A percentile compares a stretch with the other conserved stretches of the same genome.
Conservation (phyloP, 1,284 basidiomycete genomes). For the Tetrapyrgos nigripes region DNA sequence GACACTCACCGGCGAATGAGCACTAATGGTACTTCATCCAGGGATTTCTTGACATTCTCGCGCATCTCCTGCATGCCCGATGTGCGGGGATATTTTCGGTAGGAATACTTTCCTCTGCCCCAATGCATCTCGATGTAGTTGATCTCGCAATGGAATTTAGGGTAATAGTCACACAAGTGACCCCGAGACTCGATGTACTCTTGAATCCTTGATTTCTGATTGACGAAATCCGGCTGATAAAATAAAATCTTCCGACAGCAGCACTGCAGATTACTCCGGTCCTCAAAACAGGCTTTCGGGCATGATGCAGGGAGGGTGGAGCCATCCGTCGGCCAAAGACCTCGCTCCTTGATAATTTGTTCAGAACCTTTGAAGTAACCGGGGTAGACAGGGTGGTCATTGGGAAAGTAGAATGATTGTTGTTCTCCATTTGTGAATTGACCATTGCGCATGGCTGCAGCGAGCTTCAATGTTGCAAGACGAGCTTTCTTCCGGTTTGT, state of each 20-base stretch:
- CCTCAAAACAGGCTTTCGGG: conserved; percentile 12
- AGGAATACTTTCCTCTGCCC: conserved; percentile 29
- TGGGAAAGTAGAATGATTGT: conserved; percentile 35
- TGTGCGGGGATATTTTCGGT: conserved; percentile 18
- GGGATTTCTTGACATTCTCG: conserved; percentile 14
- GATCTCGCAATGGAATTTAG: conserved; percentile 34
- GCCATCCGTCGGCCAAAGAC: conserved; percentile 38
- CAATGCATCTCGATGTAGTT: conserved; percentile 34
- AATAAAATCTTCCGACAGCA: conserved; percentile 1
- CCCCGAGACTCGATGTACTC: conserved; percentile 19
- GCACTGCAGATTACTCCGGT: not conserved
- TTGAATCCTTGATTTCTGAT: conserved; percentile 21
- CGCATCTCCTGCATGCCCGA: conserved; percentile 18
- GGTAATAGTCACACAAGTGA: conserved; percentile 26
- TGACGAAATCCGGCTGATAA: not conserved
- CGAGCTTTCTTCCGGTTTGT: not conserved
- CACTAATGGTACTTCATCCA: conserved; percentile 19
- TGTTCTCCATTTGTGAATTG: conserved; percentile 15
- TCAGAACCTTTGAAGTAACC: conserved; percentile 43
- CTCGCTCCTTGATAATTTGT: conserved; percentile 33
- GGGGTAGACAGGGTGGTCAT: conserved; percentile 33
- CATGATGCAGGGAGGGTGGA: conserved; percentile 17
- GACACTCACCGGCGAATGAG: conserved; percentile 19
- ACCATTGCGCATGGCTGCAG: conserved; percentile 25
- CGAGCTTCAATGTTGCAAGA: not conserved